Base-by-base conservation (phyloP, 441 rosid genomes). In the Biscutella auriculata region DNA sequence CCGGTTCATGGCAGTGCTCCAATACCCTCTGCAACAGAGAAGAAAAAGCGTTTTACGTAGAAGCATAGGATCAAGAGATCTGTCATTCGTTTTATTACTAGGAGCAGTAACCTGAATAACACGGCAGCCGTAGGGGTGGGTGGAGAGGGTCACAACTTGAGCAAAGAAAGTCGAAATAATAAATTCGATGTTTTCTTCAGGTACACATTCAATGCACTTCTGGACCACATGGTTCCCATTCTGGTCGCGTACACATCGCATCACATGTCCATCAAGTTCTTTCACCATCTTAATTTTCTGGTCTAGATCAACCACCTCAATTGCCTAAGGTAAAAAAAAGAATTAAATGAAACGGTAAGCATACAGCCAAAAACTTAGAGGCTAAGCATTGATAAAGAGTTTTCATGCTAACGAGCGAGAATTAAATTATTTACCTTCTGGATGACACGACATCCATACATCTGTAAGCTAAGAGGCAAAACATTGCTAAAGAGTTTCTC, bases 201-300 rank as follows among this genome's bases (percentile, higher is more conserved):
- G 96, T 63, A 82, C 77, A 65, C 96, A 85, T 65, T 88, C 92
- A 3, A 88, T 88, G 37, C 95, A 83, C 79, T 81, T 85, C 73
- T 83, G 91, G 65, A 87, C 77, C 25, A 85, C 96, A 70, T 88
- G 96, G 76, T 88, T 88, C 40, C 96, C 96, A 68, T 88, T 88
- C 76, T 88, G 96, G 65, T 88, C 96, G 7, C 96, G 95, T 19
- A 88, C 96, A 26, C 95, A 85, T 8, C 91, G 85, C 89, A 79
- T 80, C 33, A 85, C 80, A 47, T 81, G 82, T 49, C 87, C 87
- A 73, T 83, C 86, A 64, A 88, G 95, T 68, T 88, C 95, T 57
- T 66, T 82, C 67, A 88, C 96, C 96, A 85, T 88, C 60, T 82
- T 65, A 33, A 82, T 79, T 69, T 88, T 85, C 82, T 88, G 95